Evolutionary conservation across 352 stramenopile genomes (phyloP).

Genomic region (Phytophthora megakarya): DNA sequence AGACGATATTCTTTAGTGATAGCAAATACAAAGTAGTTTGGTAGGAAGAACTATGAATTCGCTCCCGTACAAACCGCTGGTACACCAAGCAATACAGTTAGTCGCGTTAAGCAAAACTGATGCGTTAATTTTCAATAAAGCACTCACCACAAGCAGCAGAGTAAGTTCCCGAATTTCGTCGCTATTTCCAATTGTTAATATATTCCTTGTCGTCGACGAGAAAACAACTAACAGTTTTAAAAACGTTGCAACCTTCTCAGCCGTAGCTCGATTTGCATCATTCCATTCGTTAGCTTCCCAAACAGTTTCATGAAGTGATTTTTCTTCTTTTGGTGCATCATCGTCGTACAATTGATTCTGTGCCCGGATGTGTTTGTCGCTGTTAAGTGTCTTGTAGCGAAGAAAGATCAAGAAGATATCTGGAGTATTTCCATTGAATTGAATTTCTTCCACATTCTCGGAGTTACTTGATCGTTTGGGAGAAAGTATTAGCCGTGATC

Average conservation of each 20-base stretch:
- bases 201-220: slow-evolving; percentile 24
- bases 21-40: slow-evolving; percentile 23
- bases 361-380: background rate
- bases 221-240: slow-evolving; percentile 25
- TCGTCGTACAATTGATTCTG: slow-evolving; percentile 14
- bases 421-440: slow-evolving; percentile 16
- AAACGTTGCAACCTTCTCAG: slow-evolving; percentile 11
- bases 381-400: slow-evolving; percentile 11
- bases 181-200: slow-evolving; percentile 19
- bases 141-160: slow-evolving; percentile 20
- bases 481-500: slow-evolving; percentile 12
- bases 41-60: slow-evolving; percentile 6
- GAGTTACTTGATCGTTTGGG: slow-evolving; percentile 9
- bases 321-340: background rate
- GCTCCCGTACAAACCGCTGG: slow-evolving; percentile 25
- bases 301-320: background rate
- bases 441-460: slow-evolving; percentile 11
- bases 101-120: background rate
- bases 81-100: slow-evolving; percentile 1
- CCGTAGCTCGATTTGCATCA: slow-evolving; percentile 10
- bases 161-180: slow-evolving; percentile 28
- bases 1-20: slow-evolving; percentile 27
- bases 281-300: slow-evolving; percentile 22
- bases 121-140: background rate
- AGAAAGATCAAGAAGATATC: slow-evolving; percentile 6